Evolutionary conservation across 768 basidiomycete genomes (phyloP), one percentile per base, ranked within the genome.

Genomic region (Leucosporidium creatinivorum): DNA sequence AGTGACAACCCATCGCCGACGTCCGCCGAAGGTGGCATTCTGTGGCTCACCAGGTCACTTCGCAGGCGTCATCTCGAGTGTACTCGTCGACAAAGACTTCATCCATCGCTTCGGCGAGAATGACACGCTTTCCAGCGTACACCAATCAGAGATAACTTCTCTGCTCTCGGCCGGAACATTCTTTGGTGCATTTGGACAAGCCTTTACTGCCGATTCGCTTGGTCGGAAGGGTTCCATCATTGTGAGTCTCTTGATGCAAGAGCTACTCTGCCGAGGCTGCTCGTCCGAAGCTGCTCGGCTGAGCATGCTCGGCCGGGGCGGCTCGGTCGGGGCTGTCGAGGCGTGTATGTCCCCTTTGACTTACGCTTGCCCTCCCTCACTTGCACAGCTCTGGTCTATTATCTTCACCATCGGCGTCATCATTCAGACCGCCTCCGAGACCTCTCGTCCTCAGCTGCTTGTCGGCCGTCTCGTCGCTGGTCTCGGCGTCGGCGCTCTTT

Each of bases 81-180:
- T n/a, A n/a, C n/a, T n/a, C n/a, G n/a, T n/a, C n/a, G n/a, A n/a
- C n/a, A n/a, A n/a, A n/a, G 87, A 89, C 76, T 89, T 89, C 76
- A 81, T 88, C 72, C 71, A 79, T 61, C 84, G 87, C 18, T 89
- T 89, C 74, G 88, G 87, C 39, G 79, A 84, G 73, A 21, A 51
- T 15, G 61, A 87, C 86, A 79, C 83, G 66, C 78, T 91, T 15
- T 83, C 85, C 3, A 15, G 51, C 3, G 18, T 4, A 30, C 81
- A 87, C 47, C 86, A 89, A 74, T 87, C 86, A 0, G 86, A 89
- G 59, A 89, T 89, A 62, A 88, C 88, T 0, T 89, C 88, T 10
- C 81, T 89, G 5, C 80, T 89, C 9, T 89, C 87, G 25, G 88
- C 87, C 31, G 88, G 87, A 55, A 52, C 62, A 1, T 48, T 63